These are phyloP conservation scores for Zymoseptoria pseudotritici DNA, from an alignment of 2,329 filamentous ascomycete species.

Conservation along the genomic window DNA sequence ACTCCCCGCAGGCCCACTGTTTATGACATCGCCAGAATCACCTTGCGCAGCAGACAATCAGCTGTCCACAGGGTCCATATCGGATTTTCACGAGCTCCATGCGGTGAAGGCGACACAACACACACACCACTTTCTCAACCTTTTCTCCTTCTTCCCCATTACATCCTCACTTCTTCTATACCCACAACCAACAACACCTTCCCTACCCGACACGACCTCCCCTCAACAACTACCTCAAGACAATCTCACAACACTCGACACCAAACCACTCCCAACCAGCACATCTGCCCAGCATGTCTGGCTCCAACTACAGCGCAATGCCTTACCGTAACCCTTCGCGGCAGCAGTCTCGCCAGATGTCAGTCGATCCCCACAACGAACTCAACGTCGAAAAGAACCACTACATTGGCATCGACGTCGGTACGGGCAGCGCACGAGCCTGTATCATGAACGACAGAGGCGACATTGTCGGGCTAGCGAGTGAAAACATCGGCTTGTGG, in stretches of 20 bases:
- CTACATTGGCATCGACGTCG: constrained; percentile 87
- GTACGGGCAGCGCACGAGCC: constrained; percentile 88
- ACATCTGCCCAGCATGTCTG: constrained; percentile 3
- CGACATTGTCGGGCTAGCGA: constrained; percentile 63
- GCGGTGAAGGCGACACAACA: background rate
- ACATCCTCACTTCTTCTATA: background rate
- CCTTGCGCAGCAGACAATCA: background rate
- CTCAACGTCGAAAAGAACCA: constrained; percentile 51
- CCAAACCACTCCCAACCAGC: background rate
- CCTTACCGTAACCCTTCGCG: constrained; percentile 29
- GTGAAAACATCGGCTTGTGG: constrained; percentile 47
- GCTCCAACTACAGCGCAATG: constrained; percentile 10
- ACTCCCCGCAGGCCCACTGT: background rate
- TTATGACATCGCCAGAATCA: background rate
- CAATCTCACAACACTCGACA: background rate
- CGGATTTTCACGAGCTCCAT: background rate
- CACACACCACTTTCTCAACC: background rate
- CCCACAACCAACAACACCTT: background rate
- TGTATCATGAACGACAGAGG: constrained; percentile 91
- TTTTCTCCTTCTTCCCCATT: background rate
- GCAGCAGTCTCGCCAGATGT: constrained; percentile 41
- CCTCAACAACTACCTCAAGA: background rate
- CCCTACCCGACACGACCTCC: background rate
- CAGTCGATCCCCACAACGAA: constrained; percentile 48
- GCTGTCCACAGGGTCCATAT: background rate